Evolutionary conservation across 305 asterid genomes (phyloP), one percentile per base, ranked within the genome.

Genomic region (Rubia tinctorum): DNA sequence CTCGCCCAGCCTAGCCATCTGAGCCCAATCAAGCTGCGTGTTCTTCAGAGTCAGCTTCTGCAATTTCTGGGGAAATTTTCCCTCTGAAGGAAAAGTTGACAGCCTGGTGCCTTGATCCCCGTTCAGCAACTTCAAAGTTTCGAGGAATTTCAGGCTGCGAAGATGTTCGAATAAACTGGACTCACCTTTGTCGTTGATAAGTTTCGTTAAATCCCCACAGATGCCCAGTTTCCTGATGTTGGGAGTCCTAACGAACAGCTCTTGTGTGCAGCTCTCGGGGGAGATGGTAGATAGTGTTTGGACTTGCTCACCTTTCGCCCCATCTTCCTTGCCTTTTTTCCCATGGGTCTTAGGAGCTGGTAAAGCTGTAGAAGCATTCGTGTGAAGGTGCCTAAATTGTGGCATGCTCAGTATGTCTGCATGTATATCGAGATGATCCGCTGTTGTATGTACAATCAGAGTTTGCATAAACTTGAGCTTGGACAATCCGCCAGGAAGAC

Each of bases 341-440:
- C 44, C 44, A 3, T 4, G 44, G 44, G 18, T 30, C 1, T 64
- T 43, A 0, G 70, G 70, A 13, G 80, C 66, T 0, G 87, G 85
- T 73, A 90, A 63, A 61, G 73, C 4, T 10, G 89, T 75, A 22
- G 88, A 81, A 12, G 93, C 89, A 40, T 82, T 87, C 15, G 86
- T 81, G 39, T 79, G 82, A 13, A 89, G 37, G 45, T 87, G 93
- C 75, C 97, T 82, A 9, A 91, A 71, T 20, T 83, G 90, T 37
- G 75, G 72, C 97, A 89, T 79, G 77, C 81, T 84, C 91, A 89
- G 87, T 39, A 91, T 15, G 64, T 88, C 91, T 15, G 88, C 87
- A 49, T 76, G 84, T 43, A 86, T 77, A 7, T 85, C 87, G n/a
- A 86, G 85, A 4, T 73, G 66, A 59, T 79, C 77, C 0, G 80